These are phyloP conservation scores for Saccharomycopsis lassenensis DNA, from an alignment of 805 yeast genomes.

Conservation along the genomic window DNA sequence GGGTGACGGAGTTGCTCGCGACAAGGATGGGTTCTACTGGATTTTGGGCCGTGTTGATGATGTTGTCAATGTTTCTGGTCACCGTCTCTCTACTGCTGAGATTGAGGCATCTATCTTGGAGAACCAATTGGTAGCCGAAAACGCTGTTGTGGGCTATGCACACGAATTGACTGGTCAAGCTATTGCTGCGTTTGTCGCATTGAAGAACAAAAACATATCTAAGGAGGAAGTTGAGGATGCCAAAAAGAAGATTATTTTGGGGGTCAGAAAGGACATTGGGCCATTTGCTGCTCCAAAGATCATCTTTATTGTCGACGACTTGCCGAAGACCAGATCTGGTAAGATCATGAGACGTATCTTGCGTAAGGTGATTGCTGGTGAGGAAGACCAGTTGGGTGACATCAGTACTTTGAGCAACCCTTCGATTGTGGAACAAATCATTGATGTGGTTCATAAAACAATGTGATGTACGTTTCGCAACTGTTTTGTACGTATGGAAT, in stretches of 20 bases:
- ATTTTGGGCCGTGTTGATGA: conserved; percentile 81
- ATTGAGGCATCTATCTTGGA: conserved; percentile 76
- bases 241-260: conserved; percentile 53
- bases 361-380: conserved; percentile 64
- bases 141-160: conserved; percentile 75
- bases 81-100: conserved; percentile 81
- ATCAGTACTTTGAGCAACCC: conserved; percentile 71
- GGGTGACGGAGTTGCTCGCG: conserved; percentile 87
- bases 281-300: conserved; percentile 81
- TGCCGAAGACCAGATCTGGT: conserved; percentile 82
- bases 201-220: conserved; percentile 46
- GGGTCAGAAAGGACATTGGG: conserved; percentile 71
- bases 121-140: conserved; percentile 58
- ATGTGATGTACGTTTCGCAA: too few relatives aligned
- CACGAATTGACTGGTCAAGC: conserved; percentile 85
- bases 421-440: conserved; percentile 55
- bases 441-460: conserved; percentile 37
- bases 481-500: background rate
- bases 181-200: conserved; percentile 70
- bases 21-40: conserved; percentile 77
- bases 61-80: conserved; percentile 81
- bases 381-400: conserved; percentile 76
- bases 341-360: conserved; percentile 81
- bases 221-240: conserved; percentile 36
- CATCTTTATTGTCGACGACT: conserved; percentile 60